Evolutionary conservation across 441 rosid species (phyloP).

Genomic region (Populus tomentosa): DNA sequence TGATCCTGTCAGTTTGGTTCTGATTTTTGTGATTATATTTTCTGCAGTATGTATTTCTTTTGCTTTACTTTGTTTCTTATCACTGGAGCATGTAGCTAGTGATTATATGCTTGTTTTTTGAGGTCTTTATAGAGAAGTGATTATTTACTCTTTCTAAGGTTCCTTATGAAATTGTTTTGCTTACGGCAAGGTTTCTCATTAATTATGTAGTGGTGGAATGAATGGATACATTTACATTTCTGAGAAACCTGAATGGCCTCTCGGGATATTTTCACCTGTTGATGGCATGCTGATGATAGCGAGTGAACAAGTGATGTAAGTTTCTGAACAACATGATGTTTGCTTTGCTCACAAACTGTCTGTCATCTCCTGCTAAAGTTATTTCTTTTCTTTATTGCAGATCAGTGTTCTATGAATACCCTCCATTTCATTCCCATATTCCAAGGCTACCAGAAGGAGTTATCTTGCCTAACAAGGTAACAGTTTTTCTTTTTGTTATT

Average conservation of each 20-base stretch:
- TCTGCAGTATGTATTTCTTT: neutral
- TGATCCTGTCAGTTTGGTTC: no score
- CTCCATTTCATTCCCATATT: slow-evolving; percentile 22
- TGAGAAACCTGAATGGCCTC: slow-evolving; percentile 7
- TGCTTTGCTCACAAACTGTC: neutral
- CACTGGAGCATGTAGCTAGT: neutral
- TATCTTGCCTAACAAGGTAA: slow-evolving; percentile 21
- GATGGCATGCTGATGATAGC: slow-evolving; percentile 12
- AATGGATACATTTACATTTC: slow-evolving; percentile 18
- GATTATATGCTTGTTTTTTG: neutral
- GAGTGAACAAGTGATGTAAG: slow-evolving; percentile 27
- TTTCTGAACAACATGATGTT: neutral
- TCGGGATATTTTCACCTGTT: slow-evolving; percentile 18
- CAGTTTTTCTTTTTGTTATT: neutral
- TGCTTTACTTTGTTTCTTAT: neutral
- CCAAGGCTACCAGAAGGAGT: slow-evolving; percentile 20
- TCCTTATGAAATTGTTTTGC: neutral
- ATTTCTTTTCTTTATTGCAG: slow-evolving; percentile 3
- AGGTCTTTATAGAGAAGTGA: neutral
- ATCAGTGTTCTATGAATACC: slow-evolving; percentile 20
- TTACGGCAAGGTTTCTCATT: neutral
- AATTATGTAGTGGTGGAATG: slow-evolving; percentile 26
- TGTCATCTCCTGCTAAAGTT: neutral
- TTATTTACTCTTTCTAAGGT: neutral
- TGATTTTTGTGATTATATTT: no score